Evolutionary conservation across 768 basidiomycete genomes (phyloP), one percentile per base, ranked within the genome.

Genomic region (Cubamyces lactineus): DNA sequence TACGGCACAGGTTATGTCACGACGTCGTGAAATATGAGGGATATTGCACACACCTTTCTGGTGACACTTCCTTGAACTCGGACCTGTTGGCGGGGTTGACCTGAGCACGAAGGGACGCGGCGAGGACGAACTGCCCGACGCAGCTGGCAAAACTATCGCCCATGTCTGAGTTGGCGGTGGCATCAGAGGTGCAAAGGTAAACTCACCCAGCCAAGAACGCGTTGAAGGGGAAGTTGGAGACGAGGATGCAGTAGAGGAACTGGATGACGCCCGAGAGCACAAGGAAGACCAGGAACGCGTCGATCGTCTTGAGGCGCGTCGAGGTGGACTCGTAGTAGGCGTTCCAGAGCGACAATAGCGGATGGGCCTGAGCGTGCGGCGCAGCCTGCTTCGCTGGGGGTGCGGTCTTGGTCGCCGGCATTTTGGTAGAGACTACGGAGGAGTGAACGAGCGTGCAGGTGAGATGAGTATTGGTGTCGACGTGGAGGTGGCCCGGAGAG

Each of bases 161-260:
- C 24, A n/a, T 43, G 41, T 19, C 65, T 43, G 19, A 57, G 46
- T 8, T 11, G 9, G 23, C 11, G n/a, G 15, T 34, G 9, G 15
- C 8, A 9, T 2, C 3, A 19, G 17, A 15, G 15, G 34, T 15
- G 8, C 0, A 34, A 15, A n/a, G 40, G 2, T n/a, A 0, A 12
- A 76, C 92, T 63, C 76, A 98, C 97, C 94, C 96, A 65, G 94
- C 88, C 68, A 98, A 76, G 78, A 99, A 99, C 41, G 97, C 94
- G 68, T 99, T 98, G 82, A 96, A 98, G 23, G 97, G 97, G 77
- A 87, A 98, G 78, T 87, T 91, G 60, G 94, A 94, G 64, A 99
- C 82, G 66, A 94, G 80, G 30, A 96, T 76, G 78, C 96, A 94
- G 78, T 98, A 98, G 11, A 84, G 77, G 77, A 99, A 98, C 74